These are phyloP conservation scores for Epichloe sp. DNA, from an alignment of 2,329 filamentous ascomycete genomes.

Conservation along the genomic window DNA sequence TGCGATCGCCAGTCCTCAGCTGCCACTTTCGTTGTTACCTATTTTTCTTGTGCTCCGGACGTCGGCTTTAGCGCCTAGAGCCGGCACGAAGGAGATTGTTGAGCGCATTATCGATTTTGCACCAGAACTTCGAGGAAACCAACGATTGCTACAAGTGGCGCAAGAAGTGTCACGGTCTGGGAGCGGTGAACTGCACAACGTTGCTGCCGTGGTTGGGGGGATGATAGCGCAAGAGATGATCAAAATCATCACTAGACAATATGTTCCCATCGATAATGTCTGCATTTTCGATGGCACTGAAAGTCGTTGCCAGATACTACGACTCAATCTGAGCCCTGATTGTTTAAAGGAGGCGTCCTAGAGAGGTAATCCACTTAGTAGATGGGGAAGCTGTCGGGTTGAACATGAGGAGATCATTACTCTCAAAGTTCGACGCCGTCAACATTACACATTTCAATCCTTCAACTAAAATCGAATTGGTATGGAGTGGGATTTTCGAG, in stretches of 20 bases:
- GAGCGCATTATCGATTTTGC: conserved; percentile 27
- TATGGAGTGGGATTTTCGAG: no score
- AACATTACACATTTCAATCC: no score
- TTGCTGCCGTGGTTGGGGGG: conserved; percentile 68
- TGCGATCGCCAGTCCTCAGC: conserved; percentile 30
- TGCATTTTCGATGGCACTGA: conserved; percentile 58
- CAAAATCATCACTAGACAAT: conserved; percentile 69
- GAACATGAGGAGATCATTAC: no score
- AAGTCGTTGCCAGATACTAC: conserved; percentile 46
- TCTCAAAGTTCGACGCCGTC: no score
- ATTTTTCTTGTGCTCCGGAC: conserved; percentile 55
- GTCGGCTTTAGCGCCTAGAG: conserved; percentile 31
- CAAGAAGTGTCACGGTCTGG: conserved; percentile 62
- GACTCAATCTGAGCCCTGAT: conserved; percentile 19
- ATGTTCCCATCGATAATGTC: conserved; percentile 57
- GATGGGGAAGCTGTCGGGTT: no score
- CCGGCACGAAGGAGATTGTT: conserved; percentile 42
- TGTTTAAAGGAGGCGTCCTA: not conserved
- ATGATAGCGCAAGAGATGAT: conserved; percentile 96
- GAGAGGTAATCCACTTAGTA: no score
- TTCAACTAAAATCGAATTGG: no score
- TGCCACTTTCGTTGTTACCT: conserved; percentile 48
- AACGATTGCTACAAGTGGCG: conserved; percentile 39
- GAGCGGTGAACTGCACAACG: conserved; percentile 84
- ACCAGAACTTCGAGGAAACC: conserved; percentile 34